Evolutionary conservation across 2,329 filamentous ascomycete species (phyloP), one percentile per base, ranked within the genome.

Genomic region (Penicillium sp.): DNA sequence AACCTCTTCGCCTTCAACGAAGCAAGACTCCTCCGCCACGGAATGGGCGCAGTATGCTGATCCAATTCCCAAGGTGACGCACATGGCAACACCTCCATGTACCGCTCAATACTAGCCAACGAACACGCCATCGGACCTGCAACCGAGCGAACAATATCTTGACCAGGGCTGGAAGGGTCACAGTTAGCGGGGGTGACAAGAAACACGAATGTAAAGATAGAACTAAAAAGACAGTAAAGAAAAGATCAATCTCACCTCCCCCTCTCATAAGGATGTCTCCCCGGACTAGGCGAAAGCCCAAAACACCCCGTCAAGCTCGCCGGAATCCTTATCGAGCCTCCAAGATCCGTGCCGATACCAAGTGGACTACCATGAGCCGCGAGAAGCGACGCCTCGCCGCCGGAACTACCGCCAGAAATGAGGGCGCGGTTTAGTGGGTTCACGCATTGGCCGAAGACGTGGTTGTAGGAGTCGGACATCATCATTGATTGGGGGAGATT

Each of bases 241-340:
- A 61, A 50, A 42, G 55, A 58, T 1, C n/a, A 58, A 19, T 67
- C 68, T 68, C 59, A 61, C 69, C 65, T 62, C 64, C 67, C 51
- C 59, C 68, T 59, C 69, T 71, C 54, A 46, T 74, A 75, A 1
- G 73, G 73, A 16, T 75, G 59, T 36, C 71, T 64, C 13, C 69
- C 71, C 0, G 62, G 60, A 3, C 72, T 77, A 1, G 77, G 75
- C 37, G 72, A 73, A 24, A 79, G 60, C 0, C 79, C 81, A 60
- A 79, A 84, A 1, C 84, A 59, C 1, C 82, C 82, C 51, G 83
- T 81, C 71, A 84, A 81, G 7, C 79, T 80, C 10, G 81, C 75
- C 1, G 83, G 83, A 40, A 84, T 82, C 1, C 83, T 75, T 49
- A 84, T 80, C 19, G 75, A 79, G 28, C 82, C 81, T 18, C 81